These are phyloP conservation scores for Neurospora intermedia DNA, from an alignment of 495 filamentous ascomycete species.

Conservation along the genomic window DNA sequence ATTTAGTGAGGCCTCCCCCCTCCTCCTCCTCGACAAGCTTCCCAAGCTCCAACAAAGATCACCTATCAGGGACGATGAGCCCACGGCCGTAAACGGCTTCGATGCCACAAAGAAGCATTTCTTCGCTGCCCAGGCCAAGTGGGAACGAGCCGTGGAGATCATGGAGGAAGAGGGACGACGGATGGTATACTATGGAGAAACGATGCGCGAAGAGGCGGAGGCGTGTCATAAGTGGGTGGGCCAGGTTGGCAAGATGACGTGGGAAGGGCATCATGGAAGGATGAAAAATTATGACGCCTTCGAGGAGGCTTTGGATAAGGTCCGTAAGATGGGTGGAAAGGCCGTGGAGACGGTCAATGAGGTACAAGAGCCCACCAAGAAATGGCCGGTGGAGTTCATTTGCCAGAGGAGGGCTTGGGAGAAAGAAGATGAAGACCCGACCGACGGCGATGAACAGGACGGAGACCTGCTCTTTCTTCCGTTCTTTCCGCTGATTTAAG, in stretches of 20 bases:
- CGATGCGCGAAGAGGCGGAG: background rate
- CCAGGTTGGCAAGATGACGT: background rate
- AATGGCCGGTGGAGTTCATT: background rate
- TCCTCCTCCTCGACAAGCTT: background rate
- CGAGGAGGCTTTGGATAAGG: background rate
- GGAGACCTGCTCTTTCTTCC: too few species aligned
- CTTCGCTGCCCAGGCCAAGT: background rate
- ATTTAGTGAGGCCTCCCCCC: too few species aligned
- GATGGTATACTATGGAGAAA: background rate
- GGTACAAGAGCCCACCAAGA: background rate
- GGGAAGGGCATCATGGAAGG: background rate
- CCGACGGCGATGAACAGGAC: background rate
- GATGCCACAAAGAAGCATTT: background rate
- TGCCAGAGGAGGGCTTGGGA: background rate
- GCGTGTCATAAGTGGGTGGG: background rate
- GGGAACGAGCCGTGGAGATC: background rate
- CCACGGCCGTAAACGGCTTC: background rate
- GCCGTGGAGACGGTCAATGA: background rate
- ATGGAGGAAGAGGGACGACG: background rate
- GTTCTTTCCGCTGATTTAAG: too few species aligned
- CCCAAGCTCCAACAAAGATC: background rate
- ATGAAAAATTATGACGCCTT: background rate
- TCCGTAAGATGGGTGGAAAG: fast-evolving
- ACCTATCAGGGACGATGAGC: background rate
- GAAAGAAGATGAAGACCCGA: background rate